These are phyloP conservation scores for Colletotrichum sp. DNA, from an alignment of 2,329 filamentous ascomycete genomes.

Conservation along the genomic window DNA sequence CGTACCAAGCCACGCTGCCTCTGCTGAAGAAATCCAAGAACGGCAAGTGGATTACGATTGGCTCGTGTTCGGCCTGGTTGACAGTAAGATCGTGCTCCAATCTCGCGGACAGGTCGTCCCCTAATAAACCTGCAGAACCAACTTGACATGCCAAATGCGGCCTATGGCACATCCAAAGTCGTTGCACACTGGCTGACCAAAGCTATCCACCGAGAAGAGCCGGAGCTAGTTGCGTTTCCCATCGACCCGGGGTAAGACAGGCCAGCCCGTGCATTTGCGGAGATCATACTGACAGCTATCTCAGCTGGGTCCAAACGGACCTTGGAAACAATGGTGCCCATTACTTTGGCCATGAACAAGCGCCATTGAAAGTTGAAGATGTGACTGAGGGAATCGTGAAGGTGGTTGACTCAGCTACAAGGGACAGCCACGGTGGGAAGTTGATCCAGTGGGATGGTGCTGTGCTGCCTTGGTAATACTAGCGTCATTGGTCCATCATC, in stretches of 20 bases:
- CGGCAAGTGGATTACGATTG: background rate
- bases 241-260: background rate
- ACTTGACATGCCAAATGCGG: background rate
- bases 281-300: background rate
- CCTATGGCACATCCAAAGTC: background rate
- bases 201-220: background rate
- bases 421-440: background rate
- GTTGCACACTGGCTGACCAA: background rate
- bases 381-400: background rate
- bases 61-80: background rate
- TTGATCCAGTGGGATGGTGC: background rate
- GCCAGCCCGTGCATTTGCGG: background rate
- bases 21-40: constrained; percentile 37
- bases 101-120: background rate
- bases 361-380: background rate
- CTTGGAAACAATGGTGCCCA: background rate
- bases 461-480: background rate
- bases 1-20: constrained; percentile 49
- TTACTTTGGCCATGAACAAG: background rate
- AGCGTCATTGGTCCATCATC: background rate
- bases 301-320: background rate
- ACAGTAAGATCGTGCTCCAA: background rate
- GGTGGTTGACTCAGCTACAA: background rate
- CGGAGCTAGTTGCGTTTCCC: background rate
- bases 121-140: background rate